Evolutionary conservation across 1,284 basidiomycete genomes (phyloP).

Genomic region (Trichosporon faecale): DNA sequence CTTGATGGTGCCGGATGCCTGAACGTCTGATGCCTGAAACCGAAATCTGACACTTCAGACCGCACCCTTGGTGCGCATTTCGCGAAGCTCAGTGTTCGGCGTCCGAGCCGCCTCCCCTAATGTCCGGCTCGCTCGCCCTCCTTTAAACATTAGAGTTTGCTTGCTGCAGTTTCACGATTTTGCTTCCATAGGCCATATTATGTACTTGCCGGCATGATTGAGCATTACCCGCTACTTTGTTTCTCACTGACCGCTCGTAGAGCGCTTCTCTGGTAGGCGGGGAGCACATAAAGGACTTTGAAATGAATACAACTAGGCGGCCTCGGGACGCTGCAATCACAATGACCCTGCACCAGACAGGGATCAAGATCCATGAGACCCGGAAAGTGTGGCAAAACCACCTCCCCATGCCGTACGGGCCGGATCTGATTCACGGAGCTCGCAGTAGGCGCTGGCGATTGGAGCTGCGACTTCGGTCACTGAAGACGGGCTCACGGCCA

Average conservation of each 20-base stretch:
- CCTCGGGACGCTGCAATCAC: neutral
- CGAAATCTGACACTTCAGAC: neutral
- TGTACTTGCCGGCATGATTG: neutral
- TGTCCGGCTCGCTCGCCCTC: neutral
- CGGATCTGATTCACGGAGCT: neutral
- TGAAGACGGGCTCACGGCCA: neutral
- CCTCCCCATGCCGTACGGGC: neutral
- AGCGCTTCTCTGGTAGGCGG: neutral
- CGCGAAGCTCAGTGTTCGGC: neutral
- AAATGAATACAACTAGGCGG: neutral
- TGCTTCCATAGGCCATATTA: neutral
- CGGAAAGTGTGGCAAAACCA: neutral
- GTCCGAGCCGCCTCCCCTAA: neutral
- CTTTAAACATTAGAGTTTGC: neutral
- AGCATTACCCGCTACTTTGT: neutral
- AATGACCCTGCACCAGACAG: neutral
- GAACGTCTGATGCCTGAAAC: neutral
- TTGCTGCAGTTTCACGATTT: neutral
- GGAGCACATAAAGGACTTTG: neutral
- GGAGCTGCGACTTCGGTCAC: too few relatives aligned
- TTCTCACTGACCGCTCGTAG: neutral
- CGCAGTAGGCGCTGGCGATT: neutral
- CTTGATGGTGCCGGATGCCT: neutral
- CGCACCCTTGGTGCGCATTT: neutral
- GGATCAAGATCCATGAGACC: neutral